Conservation (phyloP, 306 rosid species). For the Pterocarpus macrocarpus region DNA sequence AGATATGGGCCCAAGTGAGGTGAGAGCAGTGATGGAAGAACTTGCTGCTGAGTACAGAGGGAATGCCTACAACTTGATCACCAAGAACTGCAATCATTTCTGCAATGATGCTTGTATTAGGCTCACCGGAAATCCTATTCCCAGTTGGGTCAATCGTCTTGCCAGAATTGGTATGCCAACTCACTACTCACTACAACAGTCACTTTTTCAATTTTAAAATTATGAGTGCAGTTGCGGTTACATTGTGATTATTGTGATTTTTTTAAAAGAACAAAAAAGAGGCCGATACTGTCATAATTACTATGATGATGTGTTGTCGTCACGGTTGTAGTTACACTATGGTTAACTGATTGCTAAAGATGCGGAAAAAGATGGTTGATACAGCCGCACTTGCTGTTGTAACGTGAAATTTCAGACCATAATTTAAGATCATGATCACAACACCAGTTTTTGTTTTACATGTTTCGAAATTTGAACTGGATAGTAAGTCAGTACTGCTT, state of each 20-base stretch:
- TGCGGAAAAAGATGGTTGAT: too few species aligned
- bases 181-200: not conserved
- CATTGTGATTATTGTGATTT: not conserved
- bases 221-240: not conserved
- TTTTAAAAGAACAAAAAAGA: not conserved
- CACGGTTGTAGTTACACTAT: too few species aligned
- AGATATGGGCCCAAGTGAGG: slow-evolving; percentile 60
- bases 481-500: too few species aligned
- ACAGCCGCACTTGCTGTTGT: not conserved
- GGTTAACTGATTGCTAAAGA: too few species aligned
- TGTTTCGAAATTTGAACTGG: not conserved
- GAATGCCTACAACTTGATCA: slow-evolving; percentile 84
- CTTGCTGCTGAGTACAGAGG: slow-evolving; percentile 76
- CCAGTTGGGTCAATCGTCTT: slow-evolving; percentile 95
- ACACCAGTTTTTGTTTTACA: not conserved
- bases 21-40: slow-evolving; percentile 71
- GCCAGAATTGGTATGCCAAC: slow-evolving; percentile 77
- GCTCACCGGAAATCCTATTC: slow-evolving; percentile 83
- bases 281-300: not conserved
- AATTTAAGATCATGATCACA: not conserved
- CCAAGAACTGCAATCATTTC: slow-evolving; percentile 93
- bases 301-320: not conserved
- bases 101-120: slow-evolving; percentile 77
- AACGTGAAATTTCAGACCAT: too few species aligned
- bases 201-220: not conserved